Evolutionary conservation across 441 rosid species (phyloP).

Genomic region (Croton setiger): DNA sequence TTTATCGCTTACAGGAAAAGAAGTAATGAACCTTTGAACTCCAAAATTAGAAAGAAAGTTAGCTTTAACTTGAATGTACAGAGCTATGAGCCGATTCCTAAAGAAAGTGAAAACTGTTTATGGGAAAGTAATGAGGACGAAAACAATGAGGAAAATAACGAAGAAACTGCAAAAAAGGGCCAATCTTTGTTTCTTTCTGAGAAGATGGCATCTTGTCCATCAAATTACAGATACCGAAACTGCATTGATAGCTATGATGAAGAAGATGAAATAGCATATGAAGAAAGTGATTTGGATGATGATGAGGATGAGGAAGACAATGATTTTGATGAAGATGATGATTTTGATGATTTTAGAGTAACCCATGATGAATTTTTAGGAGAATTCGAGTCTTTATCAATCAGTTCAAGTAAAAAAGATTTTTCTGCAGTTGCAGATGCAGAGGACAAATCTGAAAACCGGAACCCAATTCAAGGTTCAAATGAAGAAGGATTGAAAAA

Average conservation of each 20-base stretch:
- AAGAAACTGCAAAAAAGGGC: conserved; percentile 15
- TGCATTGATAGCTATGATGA: conserved; percentile 27
- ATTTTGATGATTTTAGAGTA: conserved; percentile 31
- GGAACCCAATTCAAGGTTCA: conserved; percentile 13
- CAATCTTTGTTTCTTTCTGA: conserved; percentile 5
- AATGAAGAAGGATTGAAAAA: conserved; percentile 27
- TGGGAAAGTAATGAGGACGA: conserved; percentile 25
- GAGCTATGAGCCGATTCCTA: conserved; percentile 51
- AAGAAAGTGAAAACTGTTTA: conserved; percentile 21
- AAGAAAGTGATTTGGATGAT: conserved; percentile 55
- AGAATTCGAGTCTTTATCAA: conserved; percentile 26
- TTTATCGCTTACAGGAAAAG: conserved; percentile 30
- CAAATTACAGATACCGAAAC: conserved; percentile 66
- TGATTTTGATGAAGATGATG: conserved; percentile 31
- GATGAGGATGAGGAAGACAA: conserved; percentile 29
- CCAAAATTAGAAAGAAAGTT: conserved; percentile 57
- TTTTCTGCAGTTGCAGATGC: too few species aligned
- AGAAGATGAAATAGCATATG: conserved; percentile 31
- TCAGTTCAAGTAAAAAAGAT: conserved; percentile 26
- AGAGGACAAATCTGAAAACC: conserved; percentile 20
- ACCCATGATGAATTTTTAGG: conserved; percentile 19
- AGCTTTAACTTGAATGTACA: conserved; percentile 67
- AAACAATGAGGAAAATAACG: conserved; percentile 16
- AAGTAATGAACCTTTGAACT: conserved; percentile 41
- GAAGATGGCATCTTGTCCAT: conserved; percentile 50